Conservation (phyloP, 441 rosid species). For the Raphanus hybrid region DNA sequence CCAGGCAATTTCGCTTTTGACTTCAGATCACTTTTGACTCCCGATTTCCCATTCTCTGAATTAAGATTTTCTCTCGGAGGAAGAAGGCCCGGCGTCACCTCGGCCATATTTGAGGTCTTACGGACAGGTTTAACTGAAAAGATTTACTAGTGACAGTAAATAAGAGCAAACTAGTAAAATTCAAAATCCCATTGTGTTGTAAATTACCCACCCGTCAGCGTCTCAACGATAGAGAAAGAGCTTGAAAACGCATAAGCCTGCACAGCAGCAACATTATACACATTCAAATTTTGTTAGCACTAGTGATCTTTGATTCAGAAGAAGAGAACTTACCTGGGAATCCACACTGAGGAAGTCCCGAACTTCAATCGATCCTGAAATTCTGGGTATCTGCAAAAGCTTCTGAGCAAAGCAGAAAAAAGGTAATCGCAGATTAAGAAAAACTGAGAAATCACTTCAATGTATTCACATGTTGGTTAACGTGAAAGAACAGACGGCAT, state of each 20-base stretch:
- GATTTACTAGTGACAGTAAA: conserved; percentile 9
- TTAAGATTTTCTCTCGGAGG: conserved; percentile 50
- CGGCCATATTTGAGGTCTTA: conserved; percentile 58
- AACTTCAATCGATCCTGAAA: conserved; percentile 98
- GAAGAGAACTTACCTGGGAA: conserved; percentile 81
- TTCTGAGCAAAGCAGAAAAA: conserved; percentile 54
- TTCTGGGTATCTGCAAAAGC: conserved; percentile 80
- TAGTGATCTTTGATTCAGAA: conserved; percentile 1
- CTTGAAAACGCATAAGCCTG: conserved; percentile 97
- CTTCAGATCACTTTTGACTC: conserved; percentile 29
- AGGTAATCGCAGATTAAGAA: conserved; percentile 25
- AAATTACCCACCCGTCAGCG: conserved; percentile 74
- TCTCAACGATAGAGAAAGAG: conserved; percentile 93
- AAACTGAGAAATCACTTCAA: conserved; percentile 23
- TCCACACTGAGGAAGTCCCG: conserved; percentile 99
- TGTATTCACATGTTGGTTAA: conserved; percentile 26
- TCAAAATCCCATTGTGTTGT: conserved; percentile 27
- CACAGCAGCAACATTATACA: conserved; percentile 47
- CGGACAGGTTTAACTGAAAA: conserved; percentile 41
- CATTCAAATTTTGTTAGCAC: conserved; percentile 34
- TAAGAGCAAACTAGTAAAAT: conserved; percentile 19
- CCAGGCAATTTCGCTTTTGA: conserved; percentile 45
- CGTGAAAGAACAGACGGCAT: conserved; percentile 25
- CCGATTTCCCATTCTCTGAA: conserved; percentile 59
- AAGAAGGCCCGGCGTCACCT: conserved; percentile 45